Conservation (phyloP, 2,329 filamentous ascomycete species). For the Magnaporthiopsis poae region DNA sequence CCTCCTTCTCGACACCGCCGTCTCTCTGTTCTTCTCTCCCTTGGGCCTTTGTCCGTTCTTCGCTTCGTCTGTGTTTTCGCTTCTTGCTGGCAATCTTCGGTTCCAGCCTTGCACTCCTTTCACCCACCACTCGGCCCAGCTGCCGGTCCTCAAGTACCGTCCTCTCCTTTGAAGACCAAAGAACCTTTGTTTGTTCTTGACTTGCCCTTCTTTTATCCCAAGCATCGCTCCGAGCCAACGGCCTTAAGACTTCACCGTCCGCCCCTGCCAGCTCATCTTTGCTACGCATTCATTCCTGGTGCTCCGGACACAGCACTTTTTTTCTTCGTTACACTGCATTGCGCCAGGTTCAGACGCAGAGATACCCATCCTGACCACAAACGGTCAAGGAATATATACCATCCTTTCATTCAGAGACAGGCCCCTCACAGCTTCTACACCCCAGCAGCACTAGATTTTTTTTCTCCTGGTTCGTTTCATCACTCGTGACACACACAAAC, state of each 20-base stretch:
- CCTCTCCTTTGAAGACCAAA: background rate
- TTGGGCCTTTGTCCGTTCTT: background rate
- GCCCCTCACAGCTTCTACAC: no score
- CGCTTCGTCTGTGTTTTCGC: background rate
- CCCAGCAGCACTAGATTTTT: background rate
- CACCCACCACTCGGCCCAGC: background rate
- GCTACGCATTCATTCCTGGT: background rate
- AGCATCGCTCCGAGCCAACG: background rate
- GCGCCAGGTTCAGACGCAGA: background rate
- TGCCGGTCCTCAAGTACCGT: background rate
- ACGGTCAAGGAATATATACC: background rate
- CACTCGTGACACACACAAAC: background rate
- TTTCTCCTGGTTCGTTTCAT: background rate
- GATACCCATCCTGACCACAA: constrained; percentile 1
- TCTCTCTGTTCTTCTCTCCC: background rate
- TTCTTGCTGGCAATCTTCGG: background rate
- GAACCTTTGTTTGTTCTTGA: constrained; percentile 1
- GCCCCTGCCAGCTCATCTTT: background rate
- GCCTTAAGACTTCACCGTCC: background rate
- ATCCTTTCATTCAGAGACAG: no score
- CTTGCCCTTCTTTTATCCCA: background rate
- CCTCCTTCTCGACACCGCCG: background rate
- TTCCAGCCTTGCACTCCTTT: constrained; percentile 1
- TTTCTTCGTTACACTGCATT: background rate
- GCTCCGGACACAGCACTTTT: constrained; percentile 5